phyloP scores from a whole-genome alignment of 768 basidiomycete species.

The Rhodotorula diobovata region DNA sequence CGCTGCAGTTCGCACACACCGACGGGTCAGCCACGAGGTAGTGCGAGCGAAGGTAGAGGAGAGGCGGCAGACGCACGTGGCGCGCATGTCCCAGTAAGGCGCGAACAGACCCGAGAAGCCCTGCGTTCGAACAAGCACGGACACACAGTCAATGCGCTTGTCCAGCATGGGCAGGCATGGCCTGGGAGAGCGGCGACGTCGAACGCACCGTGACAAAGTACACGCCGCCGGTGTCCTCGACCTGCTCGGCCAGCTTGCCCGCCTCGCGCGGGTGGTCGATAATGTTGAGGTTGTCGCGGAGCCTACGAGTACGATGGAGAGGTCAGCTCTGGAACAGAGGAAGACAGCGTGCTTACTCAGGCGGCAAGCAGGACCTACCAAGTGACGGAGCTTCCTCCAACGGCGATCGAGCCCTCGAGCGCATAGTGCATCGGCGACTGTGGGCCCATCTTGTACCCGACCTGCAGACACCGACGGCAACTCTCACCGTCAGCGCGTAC shows the following conservation, averaged over 20 bases:
- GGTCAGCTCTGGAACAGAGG: too few species aligned
- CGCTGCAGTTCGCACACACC: conserved; percentile 44
- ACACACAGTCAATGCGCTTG: not conserved
- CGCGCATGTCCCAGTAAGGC: conserved; percentile 94
- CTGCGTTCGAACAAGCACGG: conserved; percentile 8
- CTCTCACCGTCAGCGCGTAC: not conserved
- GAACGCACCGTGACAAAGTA: conserved; percentile 77
- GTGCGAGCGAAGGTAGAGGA: not conserved
- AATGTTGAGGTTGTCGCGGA: conserved; percentile 82
- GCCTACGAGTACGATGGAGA: conserved; percentile 45
- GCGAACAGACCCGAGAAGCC: conserved; percentile 90
- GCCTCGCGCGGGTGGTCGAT: conserved; percentile 77
- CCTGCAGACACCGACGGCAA: conserved; percentile 49
- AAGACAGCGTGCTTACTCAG: too few species aligned
- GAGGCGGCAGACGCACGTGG: conserved; percentile 50
- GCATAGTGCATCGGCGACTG: conserved; percentile 78
- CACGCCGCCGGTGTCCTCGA: conserved; percentile 74
- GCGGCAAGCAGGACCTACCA: conserved; percentile 63
- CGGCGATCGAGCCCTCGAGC: conserved; percentile 89
- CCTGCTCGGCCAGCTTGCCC: conserved; percentile 73
- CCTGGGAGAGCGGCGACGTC: too few species aligned
- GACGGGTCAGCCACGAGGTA: not conserved
- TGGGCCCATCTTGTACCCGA: conserved; percentile 84
- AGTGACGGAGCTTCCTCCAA: conserved; percentile 91
- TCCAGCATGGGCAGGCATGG: too few species aligned